Evolutionary conservation across 2,329 filamentous ascomycete species (phyloP), one percentile per base, ranked within the genome.

Genomic region (Scytalidium sp.): DNA sequence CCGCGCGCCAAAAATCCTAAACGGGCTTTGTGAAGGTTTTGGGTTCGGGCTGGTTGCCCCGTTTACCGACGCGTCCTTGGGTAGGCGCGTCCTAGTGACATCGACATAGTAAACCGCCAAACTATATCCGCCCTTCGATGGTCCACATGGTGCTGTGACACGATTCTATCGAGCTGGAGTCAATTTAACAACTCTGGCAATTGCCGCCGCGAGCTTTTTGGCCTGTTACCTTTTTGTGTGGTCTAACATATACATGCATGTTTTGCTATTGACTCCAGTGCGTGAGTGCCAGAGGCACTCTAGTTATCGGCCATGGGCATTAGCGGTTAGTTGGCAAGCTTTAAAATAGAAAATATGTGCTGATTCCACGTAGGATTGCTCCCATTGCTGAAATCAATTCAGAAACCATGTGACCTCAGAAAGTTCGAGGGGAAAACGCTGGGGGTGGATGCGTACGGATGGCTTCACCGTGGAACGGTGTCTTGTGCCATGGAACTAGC

Each of bases 381-480:
- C 27, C 90, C 90, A 32, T 78, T 97, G 52, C 83, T 99, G 53
- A 97, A 97, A 71, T 97, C 94, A 42, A 97, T 99, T 48, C 94
- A 99, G 52, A 91, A 88, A 64, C 88, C 88, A 64, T 88, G 83
- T 45, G 88, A 90, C 60, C 77, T 99, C 52, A 95, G 91, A 67
- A 91, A 91, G 63, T 97, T 88, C 68, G 74, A 81, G 11, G 94
- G 93, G 46, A 85, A 96, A 70, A 96, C 88, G 1, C 80, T 99
- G 43, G 95, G 88, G n/a, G 85, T 99, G 29, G 94, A 99, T 69
- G 93, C 88, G 50, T 99, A 99, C 77, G 94, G 93, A 67, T 99
- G 95, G 94, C 84, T 99, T 49, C 94, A 99, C 70, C 87, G 94
- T 59, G 95, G 92, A 47, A 91, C 91, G 43, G 85, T 95, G 57